phyloP scores from a whole-genome alignment of 768 basidiomycete genomes.

The Mycena rebaudengoi region DNA sequence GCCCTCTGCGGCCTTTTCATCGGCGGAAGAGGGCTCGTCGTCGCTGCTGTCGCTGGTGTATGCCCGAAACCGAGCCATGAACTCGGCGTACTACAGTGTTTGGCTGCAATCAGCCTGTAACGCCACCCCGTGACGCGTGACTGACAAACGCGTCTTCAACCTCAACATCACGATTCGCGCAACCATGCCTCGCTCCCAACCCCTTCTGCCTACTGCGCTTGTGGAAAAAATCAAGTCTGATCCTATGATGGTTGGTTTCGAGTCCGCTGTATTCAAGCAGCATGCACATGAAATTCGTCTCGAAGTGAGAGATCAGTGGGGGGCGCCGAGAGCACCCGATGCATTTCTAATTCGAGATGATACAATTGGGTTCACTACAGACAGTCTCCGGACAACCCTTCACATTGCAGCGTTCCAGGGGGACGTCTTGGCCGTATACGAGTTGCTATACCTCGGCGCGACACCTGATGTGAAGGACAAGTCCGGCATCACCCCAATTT shows the following conservation, averaged over 20 bases:
- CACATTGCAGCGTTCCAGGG: slow-evolving; percentile 9
- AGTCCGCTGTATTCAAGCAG: not conserved
- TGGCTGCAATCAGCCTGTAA: too few species aligned
- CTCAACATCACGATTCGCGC: too few species aligned
- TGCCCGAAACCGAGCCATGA: slow-evolving; percentile 80
- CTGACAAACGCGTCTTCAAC: too few species aligned
- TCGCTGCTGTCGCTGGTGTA: slow-evolving; percentile 66
- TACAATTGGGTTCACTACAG: not conserved
- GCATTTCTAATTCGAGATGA: not conserved
- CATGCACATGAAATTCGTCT: not conserved
- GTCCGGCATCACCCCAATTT: slow-evolving; percentile 8
- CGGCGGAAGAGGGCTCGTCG: slow-evolving; percentile 39
- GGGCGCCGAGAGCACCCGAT: not conserved
- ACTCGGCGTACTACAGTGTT: too few species aligned
- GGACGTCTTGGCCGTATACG: slow-evolving; percentile 8
- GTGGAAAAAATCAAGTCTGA: not conserved
- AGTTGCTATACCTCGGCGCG: not conserved
- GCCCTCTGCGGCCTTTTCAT: slow-evolving; percentile 42
- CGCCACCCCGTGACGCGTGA: too few species aligned
- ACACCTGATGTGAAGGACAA: slow-evolving; percentile 4
- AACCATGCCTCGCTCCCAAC: too few species aligned
- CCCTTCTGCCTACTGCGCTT: slow-evolving; percentile 12
- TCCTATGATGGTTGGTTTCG: slow-evolving; percentile 1
- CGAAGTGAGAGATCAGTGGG: not conserved
- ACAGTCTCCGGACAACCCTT: not conserved